phyloP scores from a whole-genome alignment of 2,329 filamentous ascomycete species.

The Aspergillus sp. region DNA sequence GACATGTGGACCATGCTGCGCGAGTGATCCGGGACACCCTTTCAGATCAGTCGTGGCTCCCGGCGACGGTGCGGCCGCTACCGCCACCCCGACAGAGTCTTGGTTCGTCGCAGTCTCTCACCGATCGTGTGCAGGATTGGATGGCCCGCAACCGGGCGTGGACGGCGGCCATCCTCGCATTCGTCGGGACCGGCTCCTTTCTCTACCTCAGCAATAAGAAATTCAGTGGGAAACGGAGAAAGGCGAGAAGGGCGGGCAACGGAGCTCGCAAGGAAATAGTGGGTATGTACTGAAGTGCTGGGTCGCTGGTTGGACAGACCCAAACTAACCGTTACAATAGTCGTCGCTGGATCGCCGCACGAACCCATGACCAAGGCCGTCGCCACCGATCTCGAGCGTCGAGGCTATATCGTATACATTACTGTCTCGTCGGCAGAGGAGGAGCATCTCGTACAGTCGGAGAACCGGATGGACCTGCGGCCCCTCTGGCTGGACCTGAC shows the following conservation, averaged over 20 bases:
- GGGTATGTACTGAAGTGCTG: slow-evolving; percentile 37
- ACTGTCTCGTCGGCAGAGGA: slow-evolving; percentile 84
- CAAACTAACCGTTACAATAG: slow-evolving; percentile 41
- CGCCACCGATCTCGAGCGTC: slow-evolving; percentile 80
- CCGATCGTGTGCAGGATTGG: slow-evolving; percentile 68
- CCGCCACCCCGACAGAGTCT: slow-evolving; percentile 22
- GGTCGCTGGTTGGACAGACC: no score
- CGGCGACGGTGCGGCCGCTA: slow-evolving; percentile 64
- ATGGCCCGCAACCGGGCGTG: slow-evolving; percentile 69
- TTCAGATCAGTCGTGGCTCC: slow-evolving; percentile 69
- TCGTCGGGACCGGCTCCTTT: slow-evolving; percentile 63
- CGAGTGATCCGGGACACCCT: slow-evolving; percentile 67
- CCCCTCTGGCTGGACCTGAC: slow-evolving; percentile 80
- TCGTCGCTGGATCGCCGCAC: slow-evolving; percentile 83
- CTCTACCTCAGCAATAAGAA: slow-evolving; percentile 63
- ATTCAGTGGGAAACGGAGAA: slow-evolving; percentile 60
- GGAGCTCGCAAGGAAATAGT: slow-evolving; percentile 84
- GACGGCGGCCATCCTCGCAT: slow-evolving; percentile 68
- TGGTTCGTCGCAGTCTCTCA: slow-evolving; percentile 39
- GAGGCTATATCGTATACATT: slow-evolving; percentile 91
- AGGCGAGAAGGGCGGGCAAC: slow-evolving; percentile 75
- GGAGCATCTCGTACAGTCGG: slow-evolving; percentile 71
- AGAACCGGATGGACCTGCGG: slow-evolving; percentile 78
- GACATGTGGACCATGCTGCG: slow-evolving; percentile 75
- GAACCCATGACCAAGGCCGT: slow-evolving; percentile 82